Evolutionary conservation across 352 stramenopile genomes (phyloP).

Genomic region (Phytophthora hybrid): DNA sequence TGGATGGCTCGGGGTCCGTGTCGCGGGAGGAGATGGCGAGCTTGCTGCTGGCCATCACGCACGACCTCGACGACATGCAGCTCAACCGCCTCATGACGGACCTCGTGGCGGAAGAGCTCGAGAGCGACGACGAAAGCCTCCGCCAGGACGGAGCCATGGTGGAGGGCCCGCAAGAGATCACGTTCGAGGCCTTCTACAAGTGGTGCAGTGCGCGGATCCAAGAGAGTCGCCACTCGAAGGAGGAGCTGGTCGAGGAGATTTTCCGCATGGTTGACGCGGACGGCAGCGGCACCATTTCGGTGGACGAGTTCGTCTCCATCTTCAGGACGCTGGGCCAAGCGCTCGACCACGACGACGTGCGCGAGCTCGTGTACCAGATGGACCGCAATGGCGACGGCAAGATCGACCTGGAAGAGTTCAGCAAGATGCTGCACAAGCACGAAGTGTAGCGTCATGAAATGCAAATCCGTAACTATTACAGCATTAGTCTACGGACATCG

Average conservation of each 20-base stretch:
- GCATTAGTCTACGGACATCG: not conserved
- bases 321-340: slow-evolving; percentile 76
- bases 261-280: slow-evolving; percentile 79
- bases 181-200: slow-evolving; percentile 76
- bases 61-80: slow-evolving; percentile 68
- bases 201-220: slow-evolving; percentile 75
- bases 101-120: slow-evolving; percentile 47
- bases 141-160: slow-evolving; percentile 13
- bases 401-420: slow-evolving; percentile 80
- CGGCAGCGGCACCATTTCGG: slow-evolving; percentile 66
- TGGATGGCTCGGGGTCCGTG: slow-evolving; percentile 65
- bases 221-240: slow-evolving; percentile 59
- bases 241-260: slow-evolving; percentile 72
- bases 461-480: not conserved
- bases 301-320: slow-evolving; percentile 80
- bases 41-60: slow-evolving; percentile 66
- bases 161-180: slow-evolving; percentile 56
- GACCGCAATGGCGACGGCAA: slow-evolving; percentile 78
- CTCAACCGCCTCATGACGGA: slow-evolving; percentile 70
- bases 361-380: slow-evolving; percentile 80
- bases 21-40: slow-evolving; percentile 71
- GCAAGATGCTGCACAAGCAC: slow-evolving; percentile 79
- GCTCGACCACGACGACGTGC: slow-evolving; percentile 77
- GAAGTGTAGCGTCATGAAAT: slow-evolving; percentile 50
- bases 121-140: slow-evolving; percentile 34